These are phyloP conservation scores for Pseudomonodictys pantanalensis DNA, from an alignment of 495 filamentous ascomycete species.

Conservation along the genomic window DNA sequence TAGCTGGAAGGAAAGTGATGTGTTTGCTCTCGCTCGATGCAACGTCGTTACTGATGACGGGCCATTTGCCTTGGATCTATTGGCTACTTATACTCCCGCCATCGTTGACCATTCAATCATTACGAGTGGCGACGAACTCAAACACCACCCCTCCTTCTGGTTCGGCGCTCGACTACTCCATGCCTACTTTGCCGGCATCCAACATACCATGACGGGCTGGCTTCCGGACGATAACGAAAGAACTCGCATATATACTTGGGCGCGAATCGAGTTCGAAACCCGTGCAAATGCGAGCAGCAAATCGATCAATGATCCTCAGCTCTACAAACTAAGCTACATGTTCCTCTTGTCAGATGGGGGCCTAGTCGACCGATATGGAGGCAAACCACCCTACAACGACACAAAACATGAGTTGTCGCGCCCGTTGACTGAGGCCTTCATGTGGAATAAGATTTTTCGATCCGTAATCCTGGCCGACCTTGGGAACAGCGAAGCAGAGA, in stretches of 20 bases:
- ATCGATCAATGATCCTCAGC: background rate
- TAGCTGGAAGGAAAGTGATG: constrained; percentile 23
- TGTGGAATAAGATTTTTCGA: constrained; percentile 16
- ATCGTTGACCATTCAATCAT: constrained; percentile 9
- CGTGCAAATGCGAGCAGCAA: background rate
- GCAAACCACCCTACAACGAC: constrained; percentile 14
- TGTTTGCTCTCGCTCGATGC: constrained; percentile 8
- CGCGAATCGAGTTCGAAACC: constrained; percentile 1
- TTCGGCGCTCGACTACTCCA: constrained; percentile 22
- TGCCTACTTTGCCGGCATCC: constrained; percentile 17
- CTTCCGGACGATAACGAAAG: constrained; percentile 9
- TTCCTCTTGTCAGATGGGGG: background rate
- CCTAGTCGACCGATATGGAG: background rate
- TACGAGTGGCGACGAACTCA: constrained; percentile 2
- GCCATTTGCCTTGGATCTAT: constrained; percentile 9
- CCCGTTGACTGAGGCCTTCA: constrained; percentile 17
- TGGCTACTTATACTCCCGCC: background rate
- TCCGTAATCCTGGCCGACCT: constrained; percentile 22
- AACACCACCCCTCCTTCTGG: constrained; percentile 18
- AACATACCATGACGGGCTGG: constrained; percentile 10
- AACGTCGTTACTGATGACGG: constrained; percentile 9
- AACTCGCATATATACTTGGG: constrained; percentile 9
- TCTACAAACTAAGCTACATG: background rate
- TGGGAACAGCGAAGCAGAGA: constrained; percentile 16
- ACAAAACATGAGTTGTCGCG: constrained; percentile 3